A percentile compares a stretch with the other conserved stretches of the same genome.
Evolutionary conservation across 1,284 basidiomycete genomes (phyloP).

Genomic region (Trichosporon sp.): DNA sequence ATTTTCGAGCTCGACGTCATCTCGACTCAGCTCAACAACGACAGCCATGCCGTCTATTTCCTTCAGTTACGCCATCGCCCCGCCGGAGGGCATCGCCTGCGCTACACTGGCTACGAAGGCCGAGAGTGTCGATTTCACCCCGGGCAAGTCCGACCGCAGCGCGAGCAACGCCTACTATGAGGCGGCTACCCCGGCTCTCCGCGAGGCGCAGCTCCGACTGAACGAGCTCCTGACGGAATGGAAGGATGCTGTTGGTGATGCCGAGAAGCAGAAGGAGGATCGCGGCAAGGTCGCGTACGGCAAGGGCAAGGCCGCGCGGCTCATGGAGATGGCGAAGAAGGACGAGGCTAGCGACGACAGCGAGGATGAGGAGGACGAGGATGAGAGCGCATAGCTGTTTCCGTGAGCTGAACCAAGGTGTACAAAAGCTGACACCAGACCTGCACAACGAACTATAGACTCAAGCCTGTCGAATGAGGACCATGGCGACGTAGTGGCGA

Average conservation of each 20-base stretch:
- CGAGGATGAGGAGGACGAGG: conserved; percentile 22
- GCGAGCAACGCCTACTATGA: conserved; percentile 37
- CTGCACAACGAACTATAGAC: neutral
- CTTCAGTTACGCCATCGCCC: conserved; percentile 34
- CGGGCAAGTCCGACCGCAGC: conserved; percentile 21
- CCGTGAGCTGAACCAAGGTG: neutral
- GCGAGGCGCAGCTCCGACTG: conserved; percentile 34
- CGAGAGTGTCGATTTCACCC: conserved; percentile 19
- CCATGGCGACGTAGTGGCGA: neutral
- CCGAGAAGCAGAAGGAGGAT: conserved; percentile 45
- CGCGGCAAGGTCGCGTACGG: conserved; percentile 36
- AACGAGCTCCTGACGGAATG: conserved; percentile 41
- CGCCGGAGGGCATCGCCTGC: conserved; percentile 29
- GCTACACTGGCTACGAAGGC: conserved; percentile 2
- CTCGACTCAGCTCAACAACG: conserved; percentile 17
- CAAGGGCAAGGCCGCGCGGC: conserved; percentile 39
- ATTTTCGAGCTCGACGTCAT: conserved; percentile 20
- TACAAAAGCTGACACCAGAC: neutral
- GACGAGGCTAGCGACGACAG: conserved; percentile 26
- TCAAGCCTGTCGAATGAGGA: no score
- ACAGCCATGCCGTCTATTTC: conserved; percentile 25
- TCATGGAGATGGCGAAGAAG: conserved; percentile 37
- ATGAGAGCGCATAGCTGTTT: neutral
- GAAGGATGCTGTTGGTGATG: conserved; percentile 48
- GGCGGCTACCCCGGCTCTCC: conserved; percentile 31